Evolutionary conservation across 495 filamentous ascomycete species (phyloP).

Genomic region (Rostrohypoxylon terebratum): DNA sequence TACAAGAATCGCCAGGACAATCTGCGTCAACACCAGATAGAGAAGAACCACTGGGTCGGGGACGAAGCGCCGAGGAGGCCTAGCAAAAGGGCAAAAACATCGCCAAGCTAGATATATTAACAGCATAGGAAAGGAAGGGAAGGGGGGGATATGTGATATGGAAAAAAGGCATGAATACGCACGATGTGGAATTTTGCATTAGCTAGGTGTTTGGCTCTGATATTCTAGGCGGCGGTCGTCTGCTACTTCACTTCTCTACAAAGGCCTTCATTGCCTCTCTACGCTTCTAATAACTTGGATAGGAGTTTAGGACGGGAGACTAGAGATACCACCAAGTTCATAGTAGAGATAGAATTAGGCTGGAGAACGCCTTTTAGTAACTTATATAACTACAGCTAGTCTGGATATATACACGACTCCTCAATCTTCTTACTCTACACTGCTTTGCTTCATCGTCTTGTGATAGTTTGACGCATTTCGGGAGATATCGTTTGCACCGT

Average conservation of each 20-base stretch:
- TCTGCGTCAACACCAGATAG: conserved; percentile 62
- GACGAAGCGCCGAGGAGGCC: conserved; percentile 54
- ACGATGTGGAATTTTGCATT: conserved; percentile 33
- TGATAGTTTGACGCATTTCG: neutral
- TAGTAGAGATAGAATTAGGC: conserved; percentile 34
- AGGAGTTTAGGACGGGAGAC: conserved; percentile 21
- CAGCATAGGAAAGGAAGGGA: neutral
- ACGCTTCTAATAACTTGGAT: neutral
- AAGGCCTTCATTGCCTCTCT: conserved; percentile 2
- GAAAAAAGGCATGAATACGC: conserved; percentile 3
- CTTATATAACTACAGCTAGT: conserved; percentile 26
- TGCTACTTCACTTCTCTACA: conserved; percentile 7
- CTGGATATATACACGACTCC: conserved; percentile 29
- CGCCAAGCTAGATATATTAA: conserved; percentile 13
- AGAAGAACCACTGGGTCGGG: conserved; percentile 60
- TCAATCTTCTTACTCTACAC: neutral
- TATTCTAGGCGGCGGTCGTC: conserved; percentile 27
- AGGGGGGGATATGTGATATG: neutral
- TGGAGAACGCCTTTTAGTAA: conserved; percentile 16
- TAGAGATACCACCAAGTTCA: conserved; percentile 40
- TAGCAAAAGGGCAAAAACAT: conserved; percentile 58
- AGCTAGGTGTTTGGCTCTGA: conserved; percentile 27
- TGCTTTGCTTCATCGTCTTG: neutral
- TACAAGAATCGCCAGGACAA: conserved; percentile 65
- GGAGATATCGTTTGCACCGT: neutral